These are phyloP conservation scores for Suhomyces choctaworum DNA, from an alignment of 1,139 yeast species.

Conservation along the genomic window DNA sequence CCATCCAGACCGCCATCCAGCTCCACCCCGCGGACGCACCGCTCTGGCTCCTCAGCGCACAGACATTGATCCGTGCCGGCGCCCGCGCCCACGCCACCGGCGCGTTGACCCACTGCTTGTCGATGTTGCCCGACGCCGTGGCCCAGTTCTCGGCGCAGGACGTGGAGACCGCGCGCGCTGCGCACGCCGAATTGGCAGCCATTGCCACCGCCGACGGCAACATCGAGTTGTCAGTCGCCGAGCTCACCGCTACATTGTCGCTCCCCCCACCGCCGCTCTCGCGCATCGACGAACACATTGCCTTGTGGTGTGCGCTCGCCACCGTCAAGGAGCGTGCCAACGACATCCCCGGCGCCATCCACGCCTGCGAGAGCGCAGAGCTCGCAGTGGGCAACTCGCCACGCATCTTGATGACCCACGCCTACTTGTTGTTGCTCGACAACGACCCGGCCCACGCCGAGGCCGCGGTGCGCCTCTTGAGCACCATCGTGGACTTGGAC, in stretches of 20 bases:
- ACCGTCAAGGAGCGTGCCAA: conserved; percentile 52
- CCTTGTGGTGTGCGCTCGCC: conserved; percentile 54
- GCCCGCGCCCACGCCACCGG: conserved; percentile 47
- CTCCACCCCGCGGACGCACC: conserved; percentile 44
- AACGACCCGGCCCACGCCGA: conserved; percentile 28
- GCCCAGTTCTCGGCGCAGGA: conserved; percentile 28
- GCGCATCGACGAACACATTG: conserved; percentile 46
- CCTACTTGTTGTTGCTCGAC: conserved; percentile 43
- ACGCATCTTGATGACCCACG: conserved; percentile 47
- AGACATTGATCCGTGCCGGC: conserved; percentile 43
- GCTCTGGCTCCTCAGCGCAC: conserved; percentile 50
- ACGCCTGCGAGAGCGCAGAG: conserved; percentile 50
- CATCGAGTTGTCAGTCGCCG: conserved; percentile 47
- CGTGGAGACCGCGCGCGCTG: conserved; percentile 49
- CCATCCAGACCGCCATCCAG: conserved; percentile 48
- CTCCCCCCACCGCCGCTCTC: conserved; percentile 51
- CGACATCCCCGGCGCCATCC: conserved; percentile 48
- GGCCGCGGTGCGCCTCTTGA: conserved; percentile 38
- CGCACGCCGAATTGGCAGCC: conserved; percentile 56
- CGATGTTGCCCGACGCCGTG: conserved; percentile 35
- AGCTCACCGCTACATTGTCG: conserved; percentile 49
- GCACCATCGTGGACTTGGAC: conserved; percentile 35
- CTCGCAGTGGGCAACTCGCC: conserved; percentile 44
- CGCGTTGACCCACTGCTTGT: conserved; percentile 45
- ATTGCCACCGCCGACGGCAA: conserved; percentile 54